Base-by-base conservation (phyloP, 805 yeast species). In the Hanseniaspora jakobsenii region DNA sequence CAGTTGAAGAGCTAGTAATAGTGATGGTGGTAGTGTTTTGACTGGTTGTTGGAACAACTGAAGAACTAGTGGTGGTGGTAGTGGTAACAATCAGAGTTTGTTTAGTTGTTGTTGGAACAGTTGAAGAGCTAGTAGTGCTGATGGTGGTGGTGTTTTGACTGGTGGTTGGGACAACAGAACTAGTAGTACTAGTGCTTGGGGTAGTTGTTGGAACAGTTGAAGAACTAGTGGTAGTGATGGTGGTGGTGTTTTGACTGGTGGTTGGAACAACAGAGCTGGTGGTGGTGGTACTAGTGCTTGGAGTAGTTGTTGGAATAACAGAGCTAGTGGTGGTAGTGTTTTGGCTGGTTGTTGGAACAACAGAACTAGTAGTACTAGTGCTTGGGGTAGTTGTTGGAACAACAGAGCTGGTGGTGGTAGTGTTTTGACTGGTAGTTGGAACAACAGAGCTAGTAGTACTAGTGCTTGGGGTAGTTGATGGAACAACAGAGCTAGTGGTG, bases 371-470 rank as follows among this genome's bases (percentile, higher is more conserved):
- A 16, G 31, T 28, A n/a, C 14, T 6, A 13, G 22, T 19, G 13
- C 17, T 8, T 18, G 36, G 3, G 23, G 36, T 19, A 10, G n/a
- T 9, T 19, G 23, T 9, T 32, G 27, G 6, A 12, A 6, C 23
- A 19, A 14, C 13, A 16, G 36, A 17, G 19, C n/a, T 1, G 6
- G 27, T 9, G 7, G 36, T 12, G 12, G 17, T 1, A 21, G 16
- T 22, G 12, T 24, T 14, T 13, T 2, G 26, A 32, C 24, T 18
- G 36, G 36, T 12, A 14, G 36, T n/a, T 3, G 9, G 9, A n/a
- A 44, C 41, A 40, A 48, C 48, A 8, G 48, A 38, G 2, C 46
- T 17, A 23, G 53, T 51, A 30, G 31, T 32, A 23, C 24, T 38
- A 13, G 48, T 28, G 10, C 34, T 14, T 19, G 24, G 4, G 8